Conservation (phyloP, 768 basidiomycete species). For the Pulveroboletus sp. region DNA sequence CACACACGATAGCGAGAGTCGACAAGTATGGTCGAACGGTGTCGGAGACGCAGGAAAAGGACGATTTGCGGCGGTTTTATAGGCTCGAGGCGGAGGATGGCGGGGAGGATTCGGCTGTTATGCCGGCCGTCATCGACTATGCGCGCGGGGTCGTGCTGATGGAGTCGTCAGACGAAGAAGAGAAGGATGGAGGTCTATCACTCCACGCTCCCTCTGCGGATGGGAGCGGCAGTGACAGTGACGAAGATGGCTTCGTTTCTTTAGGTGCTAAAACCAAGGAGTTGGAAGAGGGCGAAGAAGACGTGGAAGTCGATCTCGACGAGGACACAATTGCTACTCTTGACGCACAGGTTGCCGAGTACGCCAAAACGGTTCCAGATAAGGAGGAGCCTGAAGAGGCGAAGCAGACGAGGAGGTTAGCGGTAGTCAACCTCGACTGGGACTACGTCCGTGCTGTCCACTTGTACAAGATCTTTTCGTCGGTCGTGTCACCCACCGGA, state of each 20-base stretch:
- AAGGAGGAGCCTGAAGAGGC: conserved; percentile 40
- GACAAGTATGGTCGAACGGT: conserved; percentile 88
- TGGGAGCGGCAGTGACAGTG: conserved; percentile 46
- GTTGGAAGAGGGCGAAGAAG: conserved; percentile 32
- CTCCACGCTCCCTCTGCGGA: conserved; percentile 18
- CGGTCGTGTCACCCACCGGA: conserved; percentile 64
- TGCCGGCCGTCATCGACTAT: conserved; percentile 55
- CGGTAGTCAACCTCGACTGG: conserved; percentile 97
- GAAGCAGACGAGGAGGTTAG: conserved; percentile 63
- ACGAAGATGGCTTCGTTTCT: conserved; percentile 44
- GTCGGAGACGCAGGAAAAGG: conserved; percentile 63
- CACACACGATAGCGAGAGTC: conserved; percentile 45
- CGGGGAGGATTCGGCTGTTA: conserved; percentile 16
- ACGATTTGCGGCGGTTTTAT: conserved; percentile 78
- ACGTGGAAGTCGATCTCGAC: conserved; percentile 70
- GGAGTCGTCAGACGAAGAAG: conserved; percentile 82
- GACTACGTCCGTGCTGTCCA: conserved; percentile 89
- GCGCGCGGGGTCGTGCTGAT: conserved; percentile 87
- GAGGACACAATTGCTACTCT: conserved; percentile 68
- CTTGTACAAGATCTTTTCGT: conserved; percentile 89
- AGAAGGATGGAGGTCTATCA: conserved; percentile 25
- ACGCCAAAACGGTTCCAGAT: conserved; percentile 44
- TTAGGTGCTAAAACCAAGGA: conserved; percentile 40
- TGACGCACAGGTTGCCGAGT: conserved; percentile 68
- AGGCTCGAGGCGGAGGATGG: conserved; percentile 47